These are phyloP conservation scores for Paecilomyces niveus DNA, from an alignment of 2,329 filamentous ascomycete species.

Conservation along the genomic window DNA sequence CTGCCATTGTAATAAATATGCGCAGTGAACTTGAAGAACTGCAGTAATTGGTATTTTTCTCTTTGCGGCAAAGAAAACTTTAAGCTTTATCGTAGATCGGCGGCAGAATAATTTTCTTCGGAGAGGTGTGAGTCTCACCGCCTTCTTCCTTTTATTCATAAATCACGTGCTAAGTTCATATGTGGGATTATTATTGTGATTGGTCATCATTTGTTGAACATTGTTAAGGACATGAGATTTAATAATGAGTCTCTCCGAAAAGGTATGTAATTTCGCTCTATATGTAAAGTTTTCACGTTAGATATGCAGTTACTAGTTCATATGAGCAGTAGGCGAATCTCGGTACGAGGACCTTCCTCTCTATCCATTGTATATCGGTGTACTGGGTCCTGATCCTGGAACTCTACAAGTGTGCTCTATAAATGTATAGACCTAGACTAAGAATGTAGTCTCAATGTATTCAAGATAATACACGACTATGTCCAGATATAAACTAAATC, in stretches of 20 bases:
- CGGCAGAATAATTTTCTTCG: neutral
- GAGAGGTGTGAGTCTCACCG: neutral
- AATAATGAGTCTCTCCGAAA: no score
- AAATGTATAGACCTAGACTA: neutral
- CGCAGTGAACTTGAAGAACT: neutral
- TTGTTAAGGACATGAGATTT: no score
- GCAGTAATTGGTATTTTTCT: neutral
- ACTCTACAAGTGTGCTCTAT: neutral
- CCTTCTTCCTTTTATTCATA: neutral
- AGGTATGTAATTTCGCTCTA: no score
- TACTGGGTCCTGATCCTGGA: no score
- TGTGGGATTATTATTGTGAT: no score
- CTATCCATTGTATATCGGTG: no score
- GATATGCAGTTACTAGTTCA: no score
- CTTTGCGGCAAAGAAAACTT: neutral
- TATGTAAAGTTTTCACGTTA: no score
- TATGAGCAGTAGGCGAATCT: no score
- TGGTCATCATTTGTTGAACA: no score
- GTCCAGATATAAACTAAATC: neutral
- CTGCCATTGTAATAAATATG: slow-evolving; percentile 49
- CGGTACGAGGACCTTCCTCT: no score
- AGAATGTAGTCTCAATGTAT: neutral
- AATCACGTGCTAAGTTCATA: no score
- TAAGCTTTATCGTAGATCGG: neutral
- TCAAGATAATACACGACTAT: neutral